Evolutionary conservation across 2,329 filamentous ascomycete species (phyloP).

Genomic region (Colletotrichum paranaense): DNA sequence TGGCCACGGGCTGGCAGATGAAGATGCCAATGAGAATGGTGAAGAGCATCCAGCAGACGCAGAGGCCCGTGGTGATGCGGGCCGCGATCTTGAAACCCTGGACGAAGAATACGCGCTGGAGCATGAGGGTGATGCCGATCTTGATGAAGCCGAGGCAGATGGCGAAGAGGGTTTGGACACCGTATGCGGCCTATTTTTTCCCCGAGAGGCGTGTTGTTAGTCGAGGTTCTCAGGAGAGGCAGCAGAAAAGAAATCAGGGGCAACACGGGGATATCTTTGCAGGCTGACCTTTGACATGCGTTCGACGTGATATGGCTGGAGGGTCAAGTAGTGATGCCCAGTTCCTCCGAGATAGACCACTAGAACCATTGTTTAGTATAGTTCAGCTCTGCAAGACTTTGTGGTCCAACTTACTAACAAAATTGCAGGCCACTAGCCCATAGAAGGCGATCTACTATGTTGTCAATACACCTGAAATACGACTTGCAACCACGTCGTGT

Average conservation of each 20-base stretch:
- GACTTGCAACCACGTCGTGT: not conserved
- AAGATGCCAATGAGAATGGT: slow-evolving; percentile 34
- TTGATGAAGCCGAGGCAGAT: slow-evolving; percentile 18
- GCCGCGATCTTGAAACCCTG: not conserved
- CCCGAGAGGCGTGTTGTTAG: not conserved
- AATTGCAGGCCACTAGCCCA: not conserved
- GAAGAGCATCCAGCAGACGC: slow-evolving; percentile 8
- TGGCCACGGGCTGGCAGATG: slow-evolving; percentile 48
- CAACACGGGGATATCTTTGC: not conserved
- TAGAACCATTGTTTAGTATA: not conserved
- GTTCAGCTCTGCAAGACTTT: not conserved
- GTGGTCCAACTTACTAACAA: not conserved
- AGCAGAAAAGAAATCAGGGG: not conserved
- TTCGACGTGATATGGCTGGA: not conserved
- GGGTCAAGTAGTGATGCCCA: not conserved
- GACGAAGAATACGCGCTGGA: slow-evolving; percentile 12
- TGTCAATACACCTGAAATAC: not conserved
- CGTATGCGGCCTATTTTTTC: not conserved
- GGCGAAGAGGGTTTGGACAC: slow-evolving; percentile 6
- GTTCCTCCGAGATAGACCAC: slow-evolving; percentile 6
- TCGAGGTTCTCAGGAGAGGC: not conserved
- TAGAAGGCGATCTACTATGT: not conserved
- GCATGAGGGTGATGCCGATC: slow-evolving; percentile 19
- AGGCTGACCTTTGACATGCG: not conserved
- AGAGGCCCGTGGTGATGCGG: slow-evolving; percentile 1